Evolutionary conservation across 225 moss, liverwort and hornwort genomes (phyloP).

Genomic region (Climacium dendroides): DNA sequence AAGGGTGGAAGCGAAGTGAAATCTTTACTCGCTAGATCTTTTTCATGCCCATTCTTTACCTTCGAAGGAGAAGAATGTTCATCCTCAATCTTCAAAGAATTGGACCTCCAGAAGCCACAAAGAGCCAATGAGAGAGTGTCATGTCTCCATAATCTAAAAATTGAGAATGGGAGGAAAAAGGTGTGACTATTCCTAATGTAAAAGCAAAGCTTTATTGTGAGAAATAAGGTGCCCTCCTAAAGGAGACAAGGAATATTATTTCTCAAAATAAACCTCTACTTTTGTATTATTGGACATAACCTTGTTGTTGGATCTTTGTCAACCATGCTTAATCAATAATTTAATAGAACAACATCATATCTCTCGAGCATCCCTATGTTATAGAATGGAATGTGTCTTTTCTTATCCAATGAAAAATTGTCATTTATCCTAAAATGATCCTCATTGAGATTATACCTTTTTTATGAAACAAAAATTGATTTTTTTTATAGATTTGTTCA

Average conservation of each 20-base stretch:
- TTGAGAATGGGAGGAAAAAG: no score
- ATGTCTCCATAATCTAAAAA: no score
- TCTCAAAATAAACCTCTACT: not conserved
- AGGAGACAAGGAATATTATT: not conserved
- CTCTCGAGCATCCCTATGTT: fast-evolving
- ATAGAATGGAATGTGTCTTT: fast-evolving
- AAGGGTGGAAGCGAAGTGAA: no score
- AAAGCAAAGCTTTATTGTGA: not conserved
- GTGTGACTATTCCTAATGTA: no score
- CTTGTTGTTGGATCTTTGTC: no score
- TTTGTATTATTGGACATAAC: not conserved
- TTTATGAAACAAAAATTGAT: fast-evolving
- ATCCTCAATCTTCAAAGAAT: no score
- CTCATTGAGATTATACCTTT: not conserved
- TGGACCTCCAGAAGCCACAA: no score
- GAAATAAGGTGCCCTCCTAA: not conserved
- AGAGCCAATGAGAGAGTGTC: no score
- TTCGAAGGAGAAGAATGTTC: no score
- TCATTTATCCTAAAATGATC: not conserved
- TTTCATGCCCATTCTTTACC: no score
- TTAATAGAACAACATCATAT: not conserved
- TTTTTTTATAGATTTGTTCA: not conserved
- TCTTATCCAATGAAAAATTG: fast-evolving
- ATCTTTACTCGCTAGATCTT: no score
- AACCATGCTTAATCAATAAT: not conserved